These are phyloP conservation scores for Eucalyptus cladocalyx DNA, from an alignment of 345 rosid genomes.

Conservation along the genomic window DNA sequence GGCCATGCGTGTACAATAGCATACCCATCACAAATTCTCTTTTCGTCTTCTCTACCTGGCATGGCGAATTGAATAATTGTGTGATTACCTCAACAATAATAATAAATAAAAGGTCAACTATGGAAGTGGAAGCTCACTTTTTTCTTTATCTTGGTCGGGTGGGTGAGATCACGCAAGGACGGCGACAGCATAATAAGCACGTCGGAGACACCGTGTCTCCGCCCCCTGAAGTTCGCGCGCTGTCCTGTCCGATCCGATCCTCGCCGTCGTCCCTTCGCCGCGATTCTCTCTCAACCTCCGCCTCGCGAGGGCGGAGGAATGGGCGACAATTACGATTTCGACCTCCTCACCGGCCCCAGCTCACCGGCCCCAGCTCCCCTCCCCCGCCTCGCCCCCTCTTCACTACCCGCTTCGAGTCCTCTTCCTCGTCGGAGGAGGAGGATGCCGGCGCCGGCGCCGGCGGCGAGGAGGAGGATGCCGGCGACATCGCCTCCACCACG, in stretches of 20 bases:
- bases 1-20: not conserved
- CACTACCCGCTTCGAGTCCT: constrained; percentile 47
- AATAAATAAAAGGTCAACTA: not conserved
- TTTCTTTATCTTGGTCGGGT: not conserved
- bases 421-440: not conserved
- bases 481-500: constrained; percentile 35
- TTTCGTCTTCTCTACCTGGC: not conserved
- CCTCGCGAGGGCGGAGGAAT: not conserved
- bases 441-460: constrained; percentile 9
- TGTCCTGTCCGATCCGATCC: not conserved
- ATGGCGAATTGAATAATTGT: too few species aligned
- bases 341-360: not conserved
- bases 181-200: not conserved
- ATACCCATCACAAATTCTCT: not conserved
- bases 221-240: not conserved
- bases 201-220: not conserved
- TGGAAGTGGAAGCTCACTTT: not conserved
- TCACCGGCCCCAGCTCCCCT: not conserved
- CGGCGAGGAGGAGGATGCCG: constrained; percentile 13
- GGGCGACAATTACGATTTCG: not conserved
- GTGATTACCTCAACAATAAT: not conserved
- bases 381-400: not conserved
- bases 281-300: not conserved
- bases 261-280: not conserved
- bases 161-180: not conserved